Conservation (phyloP, 2,329 filamentous ascomycete genomes). For the Pyrenochaeta sp. region DNA sequence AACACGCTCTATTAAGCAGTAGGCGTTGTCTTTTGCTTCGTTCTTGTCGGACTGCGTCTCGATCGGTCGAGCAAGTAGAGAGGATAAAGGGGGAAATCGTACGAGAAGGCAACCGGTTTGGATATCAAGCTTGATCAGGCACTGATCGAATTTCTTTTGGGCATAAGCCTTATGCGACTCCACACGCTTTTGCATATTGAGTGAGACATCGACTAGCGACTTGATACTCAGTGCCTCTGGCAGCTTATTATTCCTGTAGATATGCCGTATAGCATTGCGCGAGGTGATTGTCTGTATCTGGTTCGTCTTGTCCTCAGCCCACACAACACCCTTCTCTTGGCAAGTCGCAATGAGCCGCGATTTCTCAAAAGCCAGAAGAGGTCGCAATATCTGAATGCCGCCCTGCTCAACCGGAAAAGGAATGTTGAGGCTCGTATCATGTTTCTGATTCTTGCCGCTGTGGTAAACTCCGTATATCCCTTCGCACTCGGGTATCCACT, state of each 20-base stretch:
- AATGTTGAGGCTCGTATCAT: conserved; percentile 28
- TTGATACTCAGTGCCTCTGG: conserved; percentile 73
- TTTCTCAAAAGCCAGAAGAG: conserved; percentile 76
- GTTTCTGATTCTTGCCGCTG: conserved; percentile 36
- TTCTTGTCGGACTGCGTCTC: conserved; percentile 23
- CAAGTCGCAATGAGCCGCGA: conserved; percentile 78
- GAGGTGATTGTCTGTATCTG: conserved; percentile 76
- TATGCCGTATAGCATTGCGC: conserved; percentile 80
- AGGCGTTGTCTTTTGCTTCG: conserved; percentile 44
- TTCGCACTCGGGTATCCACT: conserved; percentile 83
- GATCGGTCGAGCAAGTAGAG: conserved; percentile 27
- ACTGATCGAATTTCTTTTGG: conserved; percentile 61
- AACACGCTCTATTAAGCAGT: conserved; percentile 58
- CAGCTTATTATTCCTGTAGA: conserved; percentile 67
- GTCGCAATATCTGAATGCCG: conserved; percentile 73
- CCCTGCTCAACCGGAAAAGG: conserved; percentile 64
- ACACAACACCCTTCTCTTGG: conserved; percentile 69
- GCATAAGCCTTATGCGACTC: conserved; percentile 62
- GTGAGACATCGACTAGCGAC: conserved; percentile 60
- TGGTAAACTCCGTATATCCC: conserved; percentile 74
- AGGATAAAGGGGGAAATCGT: conserved; percentile 33
- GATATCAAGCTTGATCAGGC: conserved; percentile 56
- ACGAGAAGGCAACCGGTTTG: conserved; percentile 46
- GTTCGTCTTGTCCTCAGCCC: conserved; percentile 90
- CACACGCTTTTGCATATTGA: conserved; percentile 62